Evolutionary conservation across 805 yeast genomes (phyloP).

Genomic region (Candida golubevii): DNA sequence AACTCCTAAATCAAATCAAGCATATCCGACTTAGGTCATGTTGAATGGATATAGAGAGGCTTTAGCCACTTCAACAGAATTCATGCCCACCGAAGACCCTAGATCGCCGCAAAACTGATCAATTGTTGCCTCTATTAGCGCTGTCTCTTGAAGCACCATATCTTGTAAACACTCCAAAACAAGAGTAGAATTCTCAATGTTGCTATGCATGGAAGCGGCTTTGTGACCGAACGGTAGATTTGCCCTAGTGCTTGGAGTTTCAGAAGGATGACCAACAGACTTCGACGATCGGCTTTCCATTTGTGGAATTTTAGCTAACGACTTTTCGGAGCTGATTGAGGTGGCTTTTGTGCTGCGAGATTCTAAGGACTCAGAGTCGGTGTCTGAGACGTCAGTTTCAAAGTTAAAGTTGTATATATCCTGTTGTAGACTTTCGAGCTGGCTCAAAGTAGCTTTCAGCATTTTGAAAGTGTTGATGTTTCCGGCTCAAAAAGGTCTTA

Average conservation of each 20-base stretch:
- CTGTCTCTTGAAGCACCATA: conserved; percentile 22
- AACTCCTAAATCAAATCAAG: no score
- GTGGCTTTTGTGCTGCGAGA: conserved; percentile 8
- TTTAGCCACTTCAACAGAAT: conserved; percentile 15
- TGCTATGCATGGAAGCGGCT: neutral
- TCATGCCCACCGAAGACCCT: conserved; percentile 18
- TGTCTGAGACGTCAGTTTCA: conserved; percentile 1
- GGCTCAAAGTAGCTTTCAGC: neutral
- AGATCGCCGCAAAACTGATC: conserved; percentile 14
- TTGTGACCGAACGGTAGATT: neutral
- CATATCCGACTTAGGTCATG: no score
- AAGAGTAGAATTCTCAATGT: conserved; percentile 3
- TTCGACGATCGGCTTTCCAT: no score
- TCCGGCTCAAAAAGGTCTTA: no score
- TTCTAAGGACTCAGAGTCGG: conserved; percentile 3
- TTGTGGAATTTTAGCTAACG: no score
- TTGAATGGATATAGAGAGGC: conserved; percentile 2
- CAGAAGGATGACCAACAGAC: no score
- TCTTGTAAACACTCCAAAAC: conserved; percentile 27
- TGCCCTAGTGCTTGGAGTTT: neutral
- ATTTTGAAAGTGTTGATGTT: neutral
- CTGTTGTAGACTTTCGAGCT: conserved; percentile 5
- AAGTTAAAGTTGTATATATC: neutral
- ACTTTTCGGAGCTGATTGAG: neutral
- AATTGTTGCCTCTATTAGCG: conserved; percentile 17